Base-by-base conservation (phyloP, 352 stramenopile species). In the Phytophthora pini region DNA sequence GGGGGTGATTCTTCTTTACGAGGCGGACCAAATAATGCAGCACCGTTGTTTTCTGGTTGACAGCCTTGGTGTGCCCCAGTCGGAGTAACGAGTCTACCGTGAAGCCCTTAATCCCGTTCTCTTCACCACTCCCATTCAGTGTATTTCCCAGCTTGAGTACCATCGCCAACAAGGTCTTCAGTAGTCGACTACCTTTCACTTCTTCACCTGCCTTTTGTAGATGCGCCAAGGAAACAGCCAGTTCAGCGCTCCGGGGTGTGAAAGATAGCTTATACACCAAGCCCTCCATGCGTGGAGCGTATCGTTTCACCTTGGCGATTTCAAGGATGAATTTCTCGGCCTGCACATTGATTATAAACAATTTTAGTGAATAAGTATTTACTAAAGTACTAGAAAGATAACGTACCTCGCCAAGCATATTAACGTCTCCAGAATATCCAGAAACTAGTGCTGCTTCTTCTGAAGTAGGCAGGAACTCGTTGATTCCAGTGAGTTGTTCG, bases 21-120 rank as follows among this genome's bases (percentile, higher is more conserved):
- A 99, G 63, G 46, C 96, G 97, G 5, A 98, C 93, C 10, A 99
- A 76, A 72, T 99, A 99, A 60, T 99, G 95, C n/a, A 99, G 77
- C 29, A 99, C 95, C 12, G 94, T 99, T 12, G 97, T 99, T 71
- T 99, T 98, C 68, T 98, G 96, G 68, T 99, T 93, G 20, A 94
- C 79, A 5, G 97, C 98, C 71, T 99, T 99, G 43, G 98, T 98
- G 67, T 99, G 83, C 0, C 82, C 85, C 20, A 89, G 94, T 29
- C 85, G 96, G 2, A 99, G 72, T 11, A 99, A 66, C 12, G 96
- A 97, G 76, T 99, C 96, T 4, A 99, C 87, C 0, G 93, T 98
- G 68, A 99, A 99, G 4, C 95, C 97, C 43, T 93, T 90, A 29
- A 97, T 97, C 50, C 90, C 88, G 29, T 90, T 88, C 22, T 90